phyloP scores from a whole-genome alignment of 305 asterid species.

The Fraxinus nigra region DNA sequence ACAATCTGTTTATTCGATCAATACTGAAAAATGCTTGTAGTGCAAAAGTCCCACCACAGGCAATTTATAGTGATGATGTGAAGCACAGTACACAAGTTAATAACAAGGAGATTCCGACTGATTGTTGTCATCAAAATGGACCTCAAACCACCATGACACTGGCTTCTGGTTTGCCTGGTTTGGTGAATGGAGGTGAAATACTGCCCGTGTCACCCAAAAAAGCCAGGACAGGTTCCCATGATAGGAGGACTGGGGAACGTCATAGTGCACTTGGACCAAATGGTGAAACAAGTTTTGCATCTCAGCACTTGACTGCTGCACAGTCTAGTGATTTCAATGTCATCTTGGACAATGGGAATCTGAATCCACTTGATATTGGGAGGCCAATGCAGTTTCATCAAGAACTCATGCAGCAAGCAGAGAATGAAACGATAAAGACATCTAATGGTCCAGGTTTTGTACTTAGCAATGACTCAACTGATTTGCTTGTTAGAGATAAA shows the following conservation, averaged over 20 bases:
- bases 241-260: conserved; percentile 54
- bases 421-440: conserved; percentile 26
- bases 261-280: conserved; percentile 55
- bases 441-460: conserved; percentile 43
- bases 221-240: conserved; percentile 56
- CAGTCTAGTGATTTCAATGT: conserved; percentile 35
- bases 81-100: conserved; percentile 33
- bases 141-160: conserved; percentile 37
- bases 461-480: conserved; percentile 42
- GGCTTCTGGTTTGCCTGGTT: conserved; percentile 51
- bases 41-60: conserved; percentile 59
- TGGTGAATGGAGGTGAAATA: conserved; percentile 59
- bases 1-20: conserved; percentile 74
- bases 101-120: conserved; percentile 43
- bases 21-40: conserved; percentile 65
- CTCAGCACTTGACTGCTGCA: conserved; percentile 37
- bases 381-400: conserved; percentile 45
- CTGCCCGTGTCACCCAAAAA: conserved; percentile 64
- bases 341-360: conserved; percentile 52
- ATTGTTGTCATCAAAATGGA: conserved; percentile 55
- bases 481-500: conserved; percentile 36
- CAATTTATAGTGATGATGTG: conserved; percentile 35
- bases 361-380: conserved; percentile 36
- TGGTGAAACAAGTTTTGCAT: conserved; percentile 42
- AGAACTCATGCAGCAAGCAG: conserved; percentile 33